phyloP scores from a whole-genome alignment of 2,329 filamentous ascomycete genomes.

The Aspergillus intermedius region DNA sequence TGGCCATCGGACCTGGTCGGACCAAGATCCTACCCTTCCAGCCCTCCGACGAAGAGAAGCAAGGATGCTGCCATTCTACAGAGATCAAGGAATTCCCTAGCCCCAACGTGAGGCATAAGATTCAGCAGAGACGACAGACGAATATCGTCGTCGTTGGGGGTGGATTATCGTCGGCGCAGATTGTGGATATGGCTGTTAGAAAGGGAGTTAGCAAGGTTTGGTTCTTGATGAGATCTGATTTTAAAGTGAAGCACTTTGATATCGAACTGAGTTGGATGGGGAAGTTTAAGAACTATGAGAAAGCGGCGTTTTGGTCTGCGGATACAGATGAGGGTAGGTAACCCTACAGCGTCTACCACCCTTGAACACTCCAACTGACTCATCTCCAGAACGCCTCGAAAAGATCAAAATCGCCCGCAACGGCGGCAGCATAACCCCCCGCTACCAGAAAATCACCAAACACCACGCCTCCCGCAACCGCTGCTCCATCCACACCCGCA shows the following conservation, averaged over 20 bases:
- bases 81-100: slow-evolving; percentile 56
- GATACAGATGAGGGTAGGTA: slow-evolving; percentile 56
- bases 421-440: slow-evolving; percentile 69
- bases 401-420: slow-evolving; percentile 62
- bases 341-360: background rate
- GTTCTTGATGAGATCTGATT: slow-evolving; percentile 58
- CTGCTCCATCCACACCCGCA: slow-evolving; percentile 53
- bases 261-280: slow-evolving; percentile 72
- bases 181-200: slow-evolving; percentile 60
- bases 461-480: slow-evolving; percentile 49
- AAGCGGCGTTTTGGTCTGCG: slow-evolving; percentile 70
- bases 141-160: slow-evolving; percentile 67
- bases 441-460: slow-evolving; percentile 61
- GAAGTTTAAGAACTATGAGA: slow-evolving; percentile 72
- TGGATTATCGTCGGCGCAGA: slow-evolving; percentile 68
- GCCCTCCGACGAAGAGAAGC: slow-evolving; percentile 34
- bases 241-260: slow-evolving; percentile 68
- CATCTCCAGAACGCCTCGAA: slow-evolving; percentile 50
- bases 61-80: slow-evolving; percentile 58
- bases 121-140: slow-evolving; percentile 47
- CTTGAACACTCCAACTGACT: too few relatives aligned
- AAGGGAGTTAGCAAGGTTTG: slow-evolving; percentile 62
- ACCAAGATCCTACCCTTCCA: slow-evolving; percentile 45
- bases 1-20: slow-evolving; percentile 66
- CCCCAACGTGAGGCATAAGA: slow-evolving; percentile 46